Base-by-base conservation (phyloP, 2,329 filamentous ascomycete genomes). In the Metarhizium anisopliae region DNA sequence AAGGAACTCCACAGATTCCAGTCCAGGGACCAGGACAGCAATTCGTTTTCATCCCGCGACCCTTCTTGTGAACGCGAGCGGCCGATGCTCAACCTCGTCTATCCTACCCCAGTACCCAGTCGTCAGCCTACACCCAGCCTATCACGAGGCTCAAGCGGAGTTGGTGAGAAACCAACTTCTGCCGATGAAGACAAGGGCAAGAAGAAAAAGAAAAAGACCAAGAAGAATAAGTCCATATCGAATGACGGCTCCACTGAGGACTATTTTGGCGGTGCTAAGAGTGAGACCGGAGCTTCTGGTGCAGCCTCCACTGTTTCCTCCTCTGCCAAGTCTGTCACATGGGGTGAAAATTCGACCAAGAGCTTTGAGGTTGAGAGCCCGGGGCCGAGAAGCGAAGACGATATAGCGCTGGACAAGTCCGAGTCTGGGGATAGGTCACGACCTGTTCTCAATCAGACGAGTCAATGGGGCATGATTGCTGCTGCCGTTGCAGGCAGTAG, bases 281-380 rank as follows among this genome's bases (percentile, higher is more conserved):
- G 73, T 11, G 76, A 80, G 53, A 64, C 74, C 40, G 64, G 76
- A 51, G 52, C 54, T 2, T 49, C 45, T 49, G 45, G 7, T 30
- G 49, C 49, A n/a, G 29, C 56, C 14, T 58, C 56, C 25, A 47
- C 43, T 16, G 32, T 54, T 11, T 55, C 61, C 2, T 72, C 75
- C 36, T 71, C 72, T 6, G 74, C 80, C 6, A 85, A 85, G 61
- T 77, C 72, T 47, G 84, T 87, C 4, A 83, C 77, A 13, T 87
- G 83, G 84, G 84, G 82, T 11, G 74, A 84, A 58, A 84, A 85
- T 59, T 76, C 84, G 63, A 85, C 79, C 4, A 82, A 85, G 65
- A 79, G 82, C 57, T 87, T 83, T 58, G 80, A 85, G 51, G 75
- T 81, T 11, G 80, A 82, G 57, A 85, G 78, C 53, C 80, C 83